Percentiles rank a stretch among this genome's conserved stretches.
Evolutionary conservation across 768 basidiomycete genomes (phyloP).

Genomic region (Scleroderma citrinum): DNA sequence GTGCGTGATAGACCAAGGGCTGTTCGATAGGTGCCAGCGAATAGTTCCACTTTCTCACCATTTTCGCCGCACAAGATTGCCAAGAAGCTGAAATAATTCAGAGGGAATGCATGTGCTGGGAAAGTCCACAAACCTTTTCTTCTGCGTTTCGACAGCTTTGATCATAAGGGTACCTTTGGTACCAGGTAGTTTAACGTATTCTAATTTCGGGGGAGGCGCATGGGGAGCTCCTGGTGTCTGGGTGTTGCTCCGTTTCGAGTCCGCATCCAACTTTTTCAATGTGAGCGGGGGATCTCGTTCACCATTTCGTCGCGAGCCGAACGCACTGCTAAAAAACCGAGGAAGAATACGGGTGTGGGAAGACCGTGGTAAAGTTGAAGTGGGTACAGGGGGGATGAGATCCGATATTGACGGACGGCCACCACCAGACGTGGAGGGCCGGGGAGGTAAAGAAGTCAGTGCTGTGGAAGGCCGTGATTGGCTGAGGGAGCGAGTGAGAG

Average conservation of each 20-base stretch:
- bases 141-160: slow-evolving; percentile 84
- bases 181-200: slow-evolving; percentile 89
- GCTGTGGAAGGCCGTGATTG: slow-evolving; percentile 11
- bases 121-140: slow-evolving; percentile 58
- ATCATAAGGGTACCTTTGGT: slow-evolving; percentile 82
- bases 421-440: slow-evolving; percentile 33
- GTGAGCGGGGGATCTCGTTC: slow-evolving; percentile 38
- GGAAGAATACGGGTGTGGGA: slow-evolving; percentile 62
- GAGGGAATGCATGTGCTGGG: neutral
- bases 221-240: slow-evolving; percentile 37
- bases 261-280: slow-evolving; percentile 35
- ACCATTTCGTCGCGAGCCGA: slow-evolving; percentile 53
- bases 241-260: slow-evolving; percentile 30
- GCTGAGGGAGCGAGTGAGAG: slow-evolving; percentile 24
- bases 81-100: slow-evolving; percentile 55
- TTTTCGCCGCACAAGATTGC: slow-evolving; percentile 90
- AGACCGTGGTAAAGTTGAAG: slow-evolving; percentile 26
- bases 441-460: slow-evolving; percentile 10
- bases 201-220: slow-evolving; percentile 74
- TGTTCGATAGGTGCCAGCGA: slow-evolving; percentile 87
- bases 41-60: slow-evolving; percentile 90
- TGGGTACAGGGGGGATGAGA: slow-evolving; percentile 14
- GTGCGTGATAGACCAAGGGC: slow-evolving; percentile 88
- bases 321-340: slow-evolving; percentile 61
- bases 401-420: slow-evolving; percentile 17